Evolutionary conservation across 1,284 basidiomycete species (phyloP).

Genomic region (Ceratobasidium papillatum): DNA sequence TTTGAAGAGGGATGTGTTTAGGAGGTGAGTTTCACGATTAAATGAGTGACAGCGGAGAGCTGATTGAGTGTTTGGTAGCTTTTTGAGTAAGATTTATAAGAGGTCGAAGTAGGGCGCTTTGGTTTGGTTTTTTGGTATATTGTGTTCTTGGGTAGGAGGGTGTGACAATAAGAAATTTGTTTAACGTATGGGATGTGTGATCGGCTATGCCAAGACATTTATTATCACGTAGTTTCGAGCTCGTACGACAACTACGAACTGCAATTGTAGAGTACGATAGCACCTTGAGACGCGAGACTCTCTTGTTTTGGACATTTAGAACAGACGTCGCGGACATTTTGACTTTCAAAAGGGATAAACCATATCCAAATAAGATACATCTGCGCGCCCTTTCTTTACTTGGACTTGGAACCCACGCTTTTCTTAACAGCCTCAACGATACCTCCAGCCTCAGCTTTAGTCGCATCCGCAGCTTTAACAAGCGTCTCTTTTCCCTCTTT

Average conservation of each 20-base stretch:
- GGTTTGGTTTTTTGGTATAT: background rate
- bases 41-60: no score
- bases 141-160: background rate
- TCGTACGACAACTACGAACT: no score
- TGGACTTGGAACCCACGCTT: conserved; percentile 11
- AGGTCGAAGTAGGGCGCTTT: conserved; percentile 69
- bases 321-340: no score
- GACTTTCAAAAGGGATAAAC: background rate
- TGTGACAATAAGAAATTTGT: background rate
- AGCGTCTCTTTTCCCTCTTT: background rate
- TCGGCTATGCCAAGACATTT: background rate
- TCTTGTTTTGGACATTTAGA: no score
- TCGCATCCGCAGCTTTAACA: conserved; percentile 21
- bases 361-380: conserved; percentile 5
- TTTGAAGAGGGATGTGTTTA: conserved; percentile 84
- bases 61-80: conserved; percentile 52
- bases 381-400: background rate
- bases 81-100: conserved; percentile 92
- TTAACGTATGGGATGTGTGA: background rate
- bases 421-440: conserved; percentile 31
- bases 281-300: no score
- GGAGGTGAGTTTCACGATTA: conserved; percentile 48
- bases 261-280: no score
- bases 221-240: background rate
- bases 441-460: conserved; percentile 23